phyloP scores from a whole-genome alignment of 2,329 filamentous ascomycete species.

The Penicillium sp. region DNA sequence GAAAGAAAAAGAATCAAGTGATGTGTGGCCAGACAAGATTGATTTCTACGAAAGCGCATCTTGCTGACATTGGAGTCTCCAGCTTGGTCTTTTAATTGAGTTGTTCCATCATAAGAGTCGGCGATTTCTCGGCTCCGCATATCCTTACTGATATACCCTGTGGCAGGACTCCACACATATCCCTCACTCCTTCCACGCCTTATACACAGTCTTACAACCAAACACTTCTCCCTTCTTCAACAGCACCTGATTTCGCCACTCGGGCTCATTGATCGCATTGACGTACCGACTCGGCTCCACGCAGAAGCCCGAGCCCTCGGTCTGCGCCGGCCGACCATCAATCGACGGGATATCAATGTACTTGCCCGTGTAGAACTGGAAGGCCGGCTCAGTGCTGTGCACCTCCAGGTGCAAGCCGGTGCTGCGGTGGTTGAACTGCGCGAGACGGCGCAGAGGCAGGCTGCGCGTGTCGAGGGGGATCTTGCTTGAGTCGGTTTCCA shows the following conservation, averaged over 20 bases:
- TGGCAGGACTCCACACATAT: background rate
- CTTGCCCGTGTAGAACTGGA: slow-evolving; percentile 95
- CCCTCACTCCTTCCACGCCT: slow-evolving; percentile 71
- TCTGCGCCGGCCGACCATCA: slow-evolving; percentile 64
- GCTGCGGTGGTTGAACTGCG: slow-evolving; percentile 72
- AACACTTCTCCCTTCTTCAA: slow-evolving; percentile 85
- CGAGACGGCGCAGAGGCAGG: slow-evolving; percentile 66
- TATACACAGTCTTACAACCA: slow-evolving; percentile 80
- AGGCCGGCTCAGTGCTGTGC: slow-evolving; percentile 87
- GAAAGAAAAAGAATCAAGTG: background rate
- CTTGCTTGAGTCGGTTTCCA: slow-evolving; percentile 64
- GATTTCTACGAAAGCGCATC: background rate
- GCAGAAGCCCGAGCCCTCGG: slow-evolving; percentile 77
- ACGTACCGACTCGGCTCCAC: slow-evolving; percentile 91
- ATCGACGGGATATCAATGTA: slow-evolving; percentile 75
- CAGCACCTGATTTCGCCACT: slow-evolving; percentile 77
- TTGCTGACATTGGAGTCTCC: background rate
- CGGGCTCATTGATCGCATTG: slow-evolving; percentile 79
- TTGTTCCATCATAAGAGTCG: background rate
- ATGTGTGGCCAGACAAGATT: background rate
- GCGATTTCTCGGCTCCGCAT: background rate
- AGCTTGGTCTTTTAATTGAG: background rate
- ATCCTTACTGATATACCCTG: background rate
- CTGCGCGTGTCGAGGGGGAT: slow-evolving; percentile 69
- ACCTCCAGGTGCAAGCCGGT: slow-evolving; percentile 83